Conservation (phyloP, 768 basidiomycete species). For the Naganishia antarctica region DNA sequence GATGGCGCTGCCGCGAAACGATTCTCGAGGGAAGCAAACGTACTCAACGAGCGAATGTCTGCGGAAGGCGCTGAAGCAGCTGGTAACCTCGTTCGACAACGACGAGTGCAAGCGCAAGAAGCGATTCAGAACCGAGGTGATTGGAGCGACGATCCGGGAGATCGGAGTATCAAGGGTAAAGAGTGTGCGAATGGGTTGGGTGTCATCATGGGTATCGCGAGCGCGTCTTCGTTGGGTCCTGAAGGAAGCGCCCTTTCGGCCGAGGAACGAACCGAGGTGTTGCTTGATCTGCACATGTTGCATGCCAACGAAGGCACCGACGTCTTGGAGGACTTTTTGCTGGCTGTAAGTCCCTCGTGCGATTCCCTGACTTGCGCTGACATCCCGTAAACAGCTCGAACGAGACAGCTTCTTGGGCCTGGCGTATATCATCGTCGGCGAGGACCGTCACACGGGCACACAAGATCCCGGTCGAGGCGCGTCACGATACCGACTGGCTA, state of each 20-base stretch:
- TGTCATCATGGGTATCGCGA: conserved; percentile 77
- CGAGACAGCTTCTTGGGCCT: conserved; percentile 66
- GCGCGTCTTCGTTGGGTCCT: conserved; percentile 51
- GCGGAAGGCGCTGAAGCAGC: conserved; percentile 81
- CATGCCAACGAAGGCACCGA: conserved; percentile 91
- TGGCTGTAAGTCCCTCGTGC: conserved; percentile 60
- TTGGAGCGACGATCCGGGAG: conserved; percentile 67
- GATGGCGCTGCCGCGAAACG: conserved; percentile 94
- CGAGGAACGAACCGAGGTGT: conserved; percentile 84
- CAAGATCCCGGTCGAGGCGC: conserved; percentile 77
- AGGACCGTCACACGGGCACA: conserved; percentile 93
- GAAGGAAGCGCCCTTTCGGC: conserved; percentile 58
- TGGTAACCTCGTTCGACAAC: conserved; percentile 73
- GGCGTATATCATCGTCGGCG: conserved; percentile 85
- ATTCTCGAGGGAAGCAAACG: conserved; percentile 88
- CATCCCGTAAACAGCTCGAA: conserved; percentile 21
- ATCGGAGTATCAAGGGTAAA: conserved; percentile 69
- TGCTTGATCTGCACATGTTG: conserved; percentile 86
- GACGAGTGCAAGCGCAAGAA: conserved; percentile 68
- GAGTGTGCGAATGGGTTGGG: conserved; percentile 76
- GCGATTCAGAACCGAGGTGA: conserved; percentile 63
- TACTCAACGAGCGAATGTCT: conserved; percentile 85
- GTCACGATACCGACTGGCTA: conserved; percentile 73
- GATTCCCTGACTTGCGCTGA: background rate
- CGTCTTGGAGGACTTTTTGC: conserved; percentile 79